These are phyloP conservation scores for Solanum boliviense DNA, from an alignment of 257 asterid species.

Conservation along the genomic window DNA sequence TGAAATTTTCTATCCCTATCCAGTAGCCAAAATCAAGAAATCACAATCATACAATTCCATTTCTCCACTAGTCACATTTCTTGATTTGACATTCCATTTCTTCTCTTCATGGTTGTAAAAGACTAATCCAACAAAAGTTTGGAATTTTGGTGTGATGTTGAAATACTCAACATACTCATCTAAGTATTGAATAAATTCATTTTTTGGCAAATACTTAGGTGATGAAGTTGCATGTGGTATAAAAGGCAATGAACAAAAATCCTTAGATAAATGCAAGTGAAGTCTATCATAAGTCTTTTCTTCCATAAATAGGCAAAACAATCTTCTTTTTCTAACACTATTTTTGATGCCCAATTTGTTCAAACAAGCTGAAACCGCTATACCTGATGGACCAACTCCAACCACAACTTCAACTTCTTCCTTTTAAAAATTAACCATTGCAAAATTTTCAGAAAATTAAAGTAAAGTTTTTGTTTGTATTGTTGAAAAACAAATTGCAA, in stretches of 20 bases:
- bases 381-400: constrained; percentile 54
- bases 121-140: constrained; percentile 12
- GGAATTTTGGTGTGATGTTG: constrained; percentile 7
- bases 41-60: constrained; percentile 10
- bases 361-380: constrained; percentile 42
- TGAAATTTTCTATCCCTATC: constrained; percentile 26
- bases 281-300: constrained; percentile 38
- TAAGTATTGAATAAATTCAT: too few species aligned
- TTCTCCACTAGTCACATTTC: neutral
- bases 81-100: constrained; percentile 19
- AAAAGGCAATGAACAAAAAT: constrained; percentile 16
- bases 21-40: constrained; percentile 40
- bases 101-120: neutral
- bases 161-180: neutral
- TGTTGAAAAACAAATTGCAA: neutral
- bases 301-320: constrained; percentile 46
- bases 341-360: constrained; percentile 20
- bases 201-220: too few species aligned
- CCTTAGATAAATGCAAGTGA: constrained; percentile 46
- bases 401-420: constrained; percentile 21
- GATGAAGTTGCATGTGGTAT: too few species aligned
- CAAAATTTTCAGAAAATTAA: neutral
- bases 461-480: neutral
- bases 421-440: neutral
- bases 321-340: constrained; percentile 44